These are phyloP conservation scores for Septoria petroselini DNA, from an alignment of 2,329 filamentous ascomycete species.

Conservation along the genomic window DNA sequence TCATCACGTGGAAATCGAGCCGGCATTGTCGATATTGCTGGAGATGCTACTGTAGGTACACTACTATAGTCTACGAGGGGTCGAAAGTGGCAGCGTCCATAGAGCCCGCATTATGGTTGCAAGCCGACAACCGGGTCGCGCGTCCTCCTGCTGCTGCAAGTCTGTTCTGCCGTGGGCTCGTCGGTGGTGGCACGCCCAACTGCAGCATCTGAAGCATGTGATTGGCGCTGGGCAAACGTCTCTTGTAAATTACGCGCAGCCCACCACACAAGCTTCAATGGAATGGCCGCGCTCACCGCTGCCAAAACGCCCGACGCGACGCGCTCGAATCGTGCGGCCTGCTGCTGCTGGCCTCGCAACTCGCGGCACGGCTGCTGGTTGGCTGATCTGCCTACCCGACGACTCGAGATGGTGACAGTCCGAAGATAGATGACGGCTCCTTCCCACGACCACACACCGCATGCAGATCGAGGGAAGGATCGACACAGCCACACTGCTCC, in stretches of 20 bases:
- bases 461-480: background rate
- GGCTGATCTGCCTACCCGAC: background rate
- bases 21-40: too few species aligned
- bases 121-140: too few species aligned
- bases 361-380: slow-evolving; percentile 2
- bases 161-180: too few species aligned
- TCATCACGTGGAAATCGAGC: background rate
- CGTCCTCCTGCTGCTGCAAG: too few species aligned
- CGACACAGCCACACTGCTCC: too few species aligned
- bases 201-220: slow-evolving; percentile 10
- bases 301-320: background rate
- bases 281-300: background rate
- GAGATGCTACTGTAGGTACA: too few species aligned
- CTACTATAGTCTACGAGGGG: too few species aligned
- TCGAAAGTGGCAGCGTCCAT: too few species aligned
- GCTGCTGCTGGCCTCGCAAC: background rate
- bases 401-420: background rate
- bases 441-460: background rate
- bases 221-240: slow-evolving; percentile 17
- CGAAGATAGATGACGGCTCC: slow-evolving; percentile 11
- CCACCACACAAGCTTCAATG: slow-evolving; percentile 5
- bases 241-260: slow-evolving; percentile 10
- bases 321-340: slow-evolving; percentile 5
- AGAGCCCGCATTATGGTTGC: background rate
- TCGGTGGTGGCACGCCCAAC: background rate